Evolutionary conservation across 1,284 basidiomycete species (phyloP).

Genomic region (Somion occarium): DNA sequence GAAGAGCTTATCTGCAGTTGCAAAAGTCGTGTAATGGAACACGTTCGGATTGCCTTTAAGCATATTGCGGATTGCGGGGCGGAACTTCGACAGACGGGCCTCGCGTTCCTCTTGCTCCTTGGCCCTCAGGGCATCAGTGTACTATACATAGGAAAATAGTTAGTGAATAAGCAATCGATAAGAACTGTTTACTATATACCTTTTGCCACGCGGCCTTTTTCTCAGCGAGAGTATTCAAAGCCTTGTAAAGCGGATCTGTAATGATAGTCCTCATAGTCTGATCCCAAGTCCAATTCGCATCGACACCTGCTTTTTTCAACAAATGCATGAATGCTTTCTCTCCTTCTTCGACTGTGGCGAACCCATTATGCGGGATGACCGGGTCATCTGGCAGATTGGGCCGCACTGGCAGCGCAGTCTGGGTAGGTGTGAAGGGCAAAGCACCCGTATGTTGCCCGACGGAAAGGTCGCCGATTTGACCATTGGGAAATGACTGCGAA

Average conservation of each 20-base stretch:
- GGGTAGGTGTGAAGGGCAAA: conserved; percentile 48
- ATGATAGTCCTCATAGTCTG: conserved; percentile 97
- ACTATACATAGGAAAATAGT: conserved; percentile 58
- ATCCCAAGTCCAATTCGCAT: conserved; percentile 96
- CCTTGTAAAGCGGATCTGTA: conserved; percentile 96
- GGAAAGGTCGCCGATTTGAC: conserved; percentile 28
- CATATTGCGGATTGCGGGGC: conserved; percentile 81
- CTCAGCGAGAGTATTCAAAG: conserved; percentile 88
- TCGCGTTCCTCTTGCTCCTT: conserved; percentile 80
- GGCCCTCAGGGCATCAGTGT: conserved; percentile 57
- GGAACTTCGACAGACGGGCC: conserved; percentile 73
- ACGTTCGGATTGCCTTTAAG: conserved; percentile 81
- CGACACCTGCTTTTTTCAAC: conserved; percentile 83
- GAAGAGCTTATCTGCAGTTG: conserved; percentile 81
- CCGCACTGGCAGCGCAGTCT: conserved; percentile 61
- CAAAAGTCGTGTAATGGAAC: conserved; percentile 85
- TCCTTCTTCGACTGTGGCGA: conserved; percentile 81
- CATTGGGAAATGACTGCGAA: conserved; percentile 37
- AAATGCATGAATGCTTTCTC: conserved; percentile 93
- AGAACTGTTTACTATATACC: too few relatives aligned
- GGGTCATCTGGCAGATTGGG: conserved; percentile 81
- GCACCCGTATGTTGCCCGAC: conserved; percentile 43
- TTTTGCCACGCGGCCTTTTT: conserved; percentile 93
- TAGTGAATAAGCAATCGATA: too few relatives aligned
- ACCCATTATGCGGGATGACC: conserved; percentile 84